phyloP scores from a whole-genome alignment of 73 alveolate genomes.

The Paramecium tetraurelia region DNA sequence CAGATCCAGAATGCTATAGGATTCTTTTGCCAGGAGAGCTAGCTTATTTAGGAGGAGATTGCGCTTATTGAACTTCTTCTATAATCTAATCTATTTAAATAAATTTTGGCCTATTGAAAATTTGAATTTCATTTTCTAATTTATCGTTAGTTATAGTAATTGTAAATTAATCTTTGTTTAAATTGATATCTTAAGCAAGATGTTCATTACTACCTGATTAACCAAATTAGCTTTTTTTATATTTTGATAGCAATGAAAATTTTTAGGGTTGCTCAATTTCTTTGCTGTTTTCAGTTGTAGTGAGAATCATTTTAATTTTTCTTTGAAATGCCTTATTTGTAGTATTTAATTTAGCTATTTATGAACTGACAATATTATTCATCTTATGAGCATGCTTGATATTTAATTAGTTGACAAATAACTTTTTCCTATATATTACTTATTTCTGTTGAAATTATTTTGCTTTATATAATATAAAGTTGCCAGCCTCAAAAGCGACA shows the following conservation, averaged over 20 bases:
- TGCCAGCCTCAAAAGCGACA: neutral
- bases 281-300: neutral
- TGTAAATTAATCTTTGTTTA: neutral
- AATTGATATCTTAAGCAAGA: neutral
- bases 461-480: neutral
- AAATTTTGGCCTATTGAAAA: neutral
- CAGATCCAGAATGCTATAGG: neutral
- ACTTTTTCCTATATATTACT: neutral
- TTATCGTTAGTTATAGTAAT: neutral
- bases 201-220: neutral
- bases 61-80: neutral
- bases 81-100: neutral
- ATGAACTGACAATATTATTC: neutral
- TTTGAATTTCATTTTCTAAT: neutral
- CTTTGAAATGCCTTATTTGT: constrained; percentile 7
- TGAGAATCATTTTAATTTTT: neutral
- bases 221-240: neutral
- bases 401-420: neutral
- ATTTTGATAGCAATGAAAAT: neutral
- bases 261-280: neutral
- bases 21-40: neutral
- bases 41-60: neutral
- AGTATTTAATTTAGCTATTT: neutral
- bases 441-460: neutral
- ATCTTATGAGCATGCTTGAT: neutral